Evolutionary conservation across 768 basidiomycete species (phyloP).

Genomic region (Crepidotus variabilis): DNA sequence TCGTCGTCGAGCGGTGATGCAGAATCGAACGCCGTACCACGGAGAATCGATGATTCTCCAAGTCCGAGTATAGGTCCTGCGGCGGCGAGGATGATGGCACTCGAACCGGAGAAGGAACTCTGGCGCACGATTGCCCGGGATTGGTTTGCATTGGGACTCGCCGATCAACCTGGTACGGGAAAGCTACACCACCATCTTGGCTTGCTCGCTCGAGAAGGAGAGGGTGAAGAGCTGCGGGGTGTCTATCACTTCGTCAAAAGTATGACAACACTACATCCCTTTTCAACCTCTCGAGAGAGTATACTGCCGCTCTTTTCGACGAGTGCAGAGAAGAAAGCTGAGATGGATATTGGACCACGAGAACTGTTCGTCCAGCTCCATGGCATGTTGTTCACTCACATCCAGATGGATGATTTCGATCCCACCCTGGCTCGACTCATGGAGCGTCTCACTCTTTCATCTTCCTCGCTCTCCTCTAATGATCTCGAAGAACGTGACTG

Average conservation of each 20-base stretch:
- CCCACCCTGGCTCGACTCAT: constrained; percentile 79
- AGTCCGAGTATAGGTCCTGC: constrained; percentile 81
- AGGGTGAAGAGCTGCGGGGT: constrained; percentile 76
- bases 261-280: constrained; percentile 89
- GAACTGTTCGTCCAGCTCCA: constrained; percentile 92
- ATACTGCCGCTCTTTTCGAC: constrained; percentile 84
- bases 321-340: no score
- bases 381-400: constrained; percentile 96
- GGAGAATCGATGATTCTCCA: constrained; percentile 60
- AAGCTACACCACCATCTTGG: constrained; percentile 94
- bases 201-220: constrained; percentile 77
- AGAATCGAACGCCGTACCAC: constrained; percentile 44
- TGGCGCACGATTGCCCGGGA: constrained; percentile 89
- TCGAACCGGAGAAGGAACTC: constrained; percentile 88
- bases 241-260: constrained; percentile 96
- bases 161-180: constrained; percentile 90
- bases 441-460: constrained; percentile 53
- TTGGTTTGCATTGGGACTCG: constrained; percentile 88
- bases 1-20: constrained; percentile 18
- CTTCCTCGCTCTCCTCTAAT: constrained; percentile 21
- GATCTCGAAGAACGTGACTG: constrained; percentile 82
- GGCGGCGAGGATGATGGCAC: constrained; percentile 76
- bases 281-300: constrained; percentile 84
- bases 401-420: constrained; percentile 89
- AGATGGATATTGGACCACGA: constrained; percentile 41